These are phyloP conservation scores for Ogataea wickerhamii DNA, from an alignment of 805 yeast species.

Conservation along the genomic window DNA sequence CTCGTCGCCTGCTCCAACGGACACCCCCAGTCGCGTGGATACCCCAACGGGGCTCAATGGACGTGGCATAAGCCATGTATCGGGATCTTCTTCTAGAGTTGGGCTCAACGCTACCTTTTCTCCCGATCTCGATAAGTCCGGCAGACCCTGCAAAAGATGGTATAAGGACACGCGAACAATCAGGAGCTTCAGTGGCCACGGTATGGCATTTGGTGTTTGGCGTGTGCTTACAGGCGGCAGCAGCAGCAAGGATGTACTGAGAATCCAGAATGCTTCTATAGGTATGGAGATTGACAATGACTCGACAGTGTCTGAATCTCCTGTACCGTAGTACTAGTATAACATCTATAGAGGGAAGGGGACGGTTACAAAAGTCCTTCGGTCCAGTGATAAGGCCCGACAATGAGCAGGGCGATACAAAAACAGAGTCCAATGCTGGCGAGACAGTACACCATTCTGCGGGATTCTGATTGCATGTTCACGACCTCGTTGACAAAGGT, in stretches of 20 bases:
- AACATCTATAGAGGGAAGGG: too few species aligned
- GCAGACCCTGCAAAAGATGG: constrained; percentile 19
- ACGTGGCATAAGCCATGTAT: neutral
- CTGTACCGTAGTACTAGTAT: too few species aligned
- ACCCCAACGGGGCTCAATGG: constrained; percentile 12
- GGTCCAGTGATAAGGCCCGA: constrained; percentile 76
- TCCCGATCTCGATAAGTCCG: constrained; percentile 26
- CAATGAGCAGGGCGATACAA: constrained; percentile 47
- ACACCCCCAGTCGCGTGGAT: constrained; percentile 19
- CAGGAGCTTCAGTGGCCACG: constrained; percentile 29
- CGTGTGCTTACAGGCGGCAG: constrained; percentile 7
- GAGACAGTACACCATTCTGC: constrained; percentile 47
- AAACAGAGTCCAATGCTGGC: constrained; percentile 47
- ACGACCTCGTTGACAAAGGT: constrained; percentile 71
- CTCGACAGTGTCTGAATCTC: too few species aligned
- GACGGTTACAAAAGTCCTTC: constrained; percentile 34
- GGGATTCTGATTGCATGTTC: constrained; percentile 22
- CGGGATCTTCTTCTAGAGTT: constrained; percentile 1
- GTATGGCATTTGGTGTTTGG: constrained; percentile 24
- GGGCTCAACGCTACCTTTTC: constrained; percentile 21
- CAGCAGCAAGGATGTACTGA: neutral
- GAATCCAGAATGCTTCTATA: neutral
- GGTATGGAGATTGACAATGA: constrained; percentile 5
- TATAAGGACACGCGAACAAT: constrained; percentile 15
- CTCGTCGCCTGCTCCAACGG: constrained; percentile 18